A percentile compares a stretch with the other conserved stretches of the same genome.
phyloP scores from a whole-genome alignment of 164 flowering plant genomes.

The Platanus orientalis region DNA sequence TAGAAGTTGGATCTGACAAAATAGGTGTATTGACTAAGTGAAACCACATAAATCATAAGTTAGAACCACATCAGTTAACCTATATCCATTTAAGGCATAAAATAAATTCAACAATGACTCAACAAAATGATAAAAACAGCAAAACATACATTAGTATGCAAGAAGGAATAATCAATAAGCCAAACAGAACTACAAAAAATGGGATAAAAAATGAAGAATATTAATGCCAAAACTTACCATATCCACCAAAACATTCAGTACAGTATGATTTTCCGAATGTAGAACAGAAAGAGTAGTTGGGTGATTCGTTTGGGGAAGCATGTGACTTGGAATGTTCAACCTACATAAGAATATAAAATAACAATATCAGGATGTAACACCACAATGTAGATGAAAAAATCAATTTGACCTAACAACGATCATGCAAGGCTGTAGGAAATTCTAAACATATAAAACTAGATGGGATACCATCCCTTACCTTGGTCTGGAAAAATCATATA shows the following conservation, averaged over 20 bases:
- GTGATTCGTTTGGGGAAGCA: constrained; percentile 83
- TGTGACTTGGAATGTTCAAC: constrained; percentile 64
- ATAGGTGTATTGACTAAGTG: too few relatives aligned
- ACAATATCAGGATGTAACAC: background rate
- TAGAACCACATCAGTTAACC: too few relatives aligned
- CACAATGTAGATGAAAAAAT: background rate
- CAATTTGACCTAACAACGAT: background rate
- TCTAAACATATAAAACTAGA: too few relatives aligned
- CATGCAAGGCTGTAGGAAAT: background rate
- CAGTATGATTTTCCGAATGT: constrained; percentile 61
- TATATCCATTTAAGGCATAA: too few relatives aligned
- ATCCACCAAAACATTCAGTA: constrained; percentile 86
- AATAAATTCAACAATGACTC: too few relatives aligned
- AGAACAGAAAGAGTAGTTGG: constrained; percentile 73
- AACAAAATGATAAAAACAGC: background rate
- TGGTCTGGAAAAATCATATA: constrained; percentile 77
- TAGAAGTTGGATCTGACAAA: too few relatives aligned
- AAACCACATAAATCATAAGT: too few relatives aligned
- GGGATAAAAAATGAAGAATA: background rate
- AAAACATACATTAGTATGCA: background rate
- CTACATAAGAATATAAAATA: constrained; percentile 29
- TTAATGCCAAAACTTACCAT: constrained; percentile 36
- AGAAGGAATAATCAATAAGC: background rate
- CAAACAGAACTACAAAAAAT: constrained; percentile 1
- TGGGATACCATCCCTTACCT: constrained; percentile 30